Conservation (phyloP, 441 rosid species). For the Adansonia madagascariensis region DNA sequence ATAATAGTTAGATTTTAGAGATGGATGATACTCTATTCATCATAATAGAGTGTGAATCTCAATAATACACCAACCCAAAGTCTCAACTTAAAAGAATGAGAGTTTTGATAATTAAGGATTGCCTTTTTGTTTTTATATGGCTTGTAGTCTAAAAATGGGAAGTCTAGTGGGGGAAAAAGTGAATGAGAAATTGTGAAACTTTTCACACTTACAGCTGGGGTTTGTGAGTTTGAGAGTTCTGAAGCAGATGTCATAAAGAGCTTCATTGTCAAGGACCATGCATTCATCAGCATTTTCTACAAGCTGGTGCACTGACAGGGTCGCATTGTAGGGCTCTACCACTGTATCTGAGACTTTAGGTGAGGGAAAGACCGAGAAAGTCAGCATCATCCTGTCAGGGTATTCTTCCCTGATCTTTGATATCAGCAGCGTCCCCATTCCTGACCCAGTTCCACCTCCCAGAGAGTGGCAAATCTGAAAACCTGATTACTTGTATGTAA, state of each 20-base stretch:
- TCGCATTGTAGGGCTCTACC: slow-evolving; percentile 34
- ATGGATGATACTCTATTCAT: no score
- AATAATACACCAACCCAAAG: no score
- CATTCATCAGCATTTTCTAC: slow-evolving; percentile 34
- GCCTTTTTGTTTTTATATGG: not conserved
- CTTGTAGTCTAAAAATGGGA: not conserved
- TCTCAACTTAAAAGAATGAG: no score
- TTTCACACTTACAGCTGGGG: slow-evolving; percentile 27
- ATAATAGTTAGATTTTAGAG: no score
- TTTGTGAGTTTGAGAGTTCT: slow-evolving; percentile 33
- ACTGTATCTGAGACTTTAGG: slow-evolving; percentile 31
- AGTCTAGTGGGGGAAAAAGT: not conserved
- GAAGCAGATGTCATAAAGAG: slow-evolving; percentile 32
- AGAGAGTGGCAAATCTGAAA: slow-evolving; percentile 31
- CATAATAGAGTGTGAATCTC: no score
- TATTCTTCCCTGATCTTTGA: slow-evolving; percentile 35
- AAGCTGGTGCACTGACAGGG: slow-evolving; percentile 33
- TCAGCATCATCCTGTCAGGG: slow-evolving; percentile 32
- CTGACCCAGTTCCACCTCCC: slow-evolving; percentile 34
- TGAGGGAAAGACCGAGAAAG: slow-evolving; percentile 31
- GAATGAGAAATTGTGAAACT: not conserved
- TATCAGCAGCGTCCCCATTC: slow-evolving; percentile 32
- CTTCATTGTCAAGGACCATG: slow-evolving; percentile 31
- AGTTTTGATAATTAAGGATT: not conserved
- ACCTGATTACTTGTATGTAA: slow-evolving; percentile 10